phyloP scores from a whole-genome alignment of 2,329 filamentous ascomycete genomes.

The Penicillium italicum region DNA sequence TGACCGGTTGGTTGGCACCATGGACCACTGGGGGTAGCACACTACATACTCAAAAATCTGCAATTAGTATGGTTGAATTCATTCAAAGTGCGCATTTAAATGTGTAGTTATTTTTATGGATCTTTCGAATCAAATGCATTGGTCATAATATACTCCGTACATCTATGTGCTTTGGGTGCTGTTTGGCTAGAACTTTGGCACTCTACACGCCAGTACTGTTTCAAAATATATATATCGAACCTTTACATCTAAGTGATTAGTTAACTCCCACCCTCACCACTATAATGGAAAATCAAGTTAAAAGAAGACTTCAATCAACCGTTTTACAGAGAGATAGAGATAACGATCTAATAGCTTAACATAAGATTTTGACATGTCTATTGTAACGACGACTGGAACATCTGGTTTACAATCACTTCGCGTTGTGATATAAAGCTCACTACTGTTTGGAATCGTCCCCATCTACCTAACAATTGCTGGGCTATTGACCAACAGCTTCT shows the following conservation, averaged over 20 bases:
- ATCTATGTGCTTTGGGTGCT: not conserved
- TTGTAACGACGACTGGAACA: not conserved
- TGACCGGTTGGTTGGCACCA: not conserved
- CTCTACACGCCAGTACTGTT: not conserved
- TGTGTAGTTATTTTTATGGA: not conserved
- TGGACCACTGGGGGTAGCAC: not conserved
- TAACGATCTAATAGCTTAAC: not conserved
- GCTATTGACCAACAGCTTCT: not conserved
- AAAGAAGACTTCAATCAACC: not conserved
- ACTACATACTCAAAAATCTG: not conserved
- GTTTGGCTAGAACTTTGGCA: not conserved
- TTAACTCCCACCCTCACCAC: not conserved
- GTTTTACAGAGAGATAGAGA: not conserved
- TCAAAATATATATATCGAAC: not conserved
- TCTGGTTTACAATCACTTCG: not conserved
- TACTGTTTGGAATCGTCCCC: not conserved
- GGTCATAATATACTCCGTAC: too few species aligned
- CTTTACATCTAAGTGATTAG: not conserved
- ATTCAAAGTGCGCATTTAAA: not conserved
- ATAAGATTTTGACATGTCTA: too few species aligned
- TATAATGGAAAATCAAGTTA: not conserved
- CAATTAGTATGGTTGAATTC: too few species aligned
- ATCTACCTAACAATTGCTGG: not conserved
- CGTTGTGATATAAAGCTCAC: not conserved
- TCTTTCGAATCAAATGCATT: too few species aligned